A percentile compares a stretch with the other conserved stretches of the same genome.
phyloP scores from a whole-genome alignment of 345 rosid species.

The Salix brachista region DNA sequence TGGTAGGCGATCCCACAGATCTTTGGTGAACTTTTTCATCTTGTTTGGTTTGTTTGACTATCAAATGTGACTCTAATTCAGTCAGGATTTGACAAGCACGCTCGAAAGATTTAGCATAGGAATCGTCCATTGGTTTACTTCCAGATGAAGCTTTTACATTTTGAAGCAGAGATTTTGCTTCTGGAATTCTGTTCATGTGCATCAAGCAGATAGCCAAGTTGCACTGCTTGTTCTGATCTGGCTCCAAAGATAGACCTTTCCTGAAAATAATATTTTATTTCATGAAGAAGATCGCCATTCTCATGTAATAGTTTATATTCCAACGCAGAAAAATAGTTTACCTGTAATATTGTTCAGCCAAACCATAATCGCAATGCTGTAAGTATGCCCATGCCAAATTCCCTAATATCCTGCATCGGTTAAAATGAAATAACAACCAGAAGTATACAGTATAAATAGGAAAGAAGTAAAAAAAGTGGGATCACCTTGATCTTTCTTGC shows the following conservation, averaged over 20 bases:
- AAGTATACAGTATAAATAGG: not conserved
- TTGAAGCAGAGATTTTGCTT: constrained; percentile 62
- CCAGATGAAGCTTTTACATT: constrained; percentile 42
- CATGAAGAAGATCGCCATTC: not conserved
- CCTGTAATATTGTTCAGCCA: constrained; percentile 78
- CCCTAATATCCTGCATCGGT: constrained; percentile 54
- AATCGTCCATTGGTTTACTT: constrained; percentile 45
- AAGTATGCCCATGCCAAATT: constrained; percentile 89
- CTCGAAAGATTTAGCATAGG: constrained; percentile 56
- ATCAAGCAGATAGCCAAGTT: constrained; percentile 76
- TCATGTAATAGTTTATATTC: not conserved
- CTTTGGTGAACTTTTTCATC: constrained; percentile 2
- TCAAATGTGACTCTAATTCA: constrained; percentile 31
- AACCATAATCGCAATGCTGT: constrained; percentile 63
- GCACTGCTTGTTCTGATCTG: constrained; percentile 67
- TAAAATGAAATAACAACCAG: not conserved
- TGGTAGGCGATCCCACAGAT: constrained; percentile 1
- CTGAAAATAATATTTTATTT: constrained; percentile 27
- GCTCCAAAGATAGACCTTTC: constrained; percentile 57
- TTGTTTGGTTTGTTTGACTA: constrained; percentile 3
- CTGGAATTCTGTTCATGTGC: constrained; percentile 55
- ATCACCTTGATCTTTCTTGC: constrained; percentile 70
- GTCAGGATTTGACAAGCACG: constrained; percentile 55
- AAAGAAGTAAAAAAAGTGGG: not conserved
- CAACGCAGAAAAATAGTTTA: constrained; percentile 1